phyloP scores from a whole-genome alignment of 2,329 filamentous ascomycete species.

The Xylaria sp. region DNA sequence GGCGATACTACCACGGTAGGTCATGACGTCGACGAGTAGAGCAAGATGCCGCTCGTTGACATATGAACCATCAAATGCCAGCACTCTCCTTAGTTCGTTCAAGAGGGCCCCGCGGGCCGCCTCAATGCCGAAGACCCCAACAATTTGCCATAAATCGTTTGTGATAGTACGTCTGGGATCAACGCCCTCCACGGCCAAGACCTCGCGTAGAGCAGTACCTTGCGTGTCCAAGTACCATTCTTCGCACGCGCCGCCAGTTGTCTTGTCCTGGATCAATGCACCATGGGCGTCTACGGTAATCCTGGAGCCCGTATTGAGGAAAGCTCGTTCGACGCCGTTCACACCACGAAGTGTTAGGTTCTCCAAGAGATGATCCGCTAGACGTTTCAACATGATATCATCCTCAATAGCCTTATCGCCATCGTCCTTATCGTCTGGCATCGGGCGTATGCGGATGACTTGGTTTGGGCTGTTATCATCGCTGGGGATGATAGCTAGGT shows the following conservation, averaged over 20 bases:
- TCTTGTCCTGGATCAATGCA: conserved; percentile 77
- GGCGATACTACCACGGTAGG: conserved; percentile 90
- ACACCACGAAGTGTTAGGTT: conserved; percentile 93
- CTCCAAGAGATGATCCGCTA: conserved; percentile 92
- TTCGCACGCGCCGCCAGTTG: conserved; percentile 76
- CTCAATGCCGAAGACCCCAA: conserved; percentile 96
- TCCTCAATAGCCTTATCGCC: conserved; percentile 74
- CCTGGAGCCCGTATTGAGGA: conserved; percentile 84
- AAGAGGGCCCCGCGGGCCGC: conserved; percentile 88
- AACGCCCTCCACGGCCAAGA: conserved; percentile 88
- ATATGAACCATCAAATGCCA: conserved; percentile 99
- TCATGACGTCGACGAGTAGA: conserved; percentile 97
- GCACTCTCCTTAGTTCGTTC: conserved; percentile 87
- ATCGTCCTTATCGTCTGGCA: conserved; percentile 78
- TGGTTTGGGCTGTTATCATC: conserved; percentile 98
- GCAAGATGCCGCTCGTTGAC: conserved; percentile 99
- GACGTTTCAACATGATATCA: conserved; percentile 90
- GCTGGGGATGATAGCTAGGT: conserved; percentile 93
- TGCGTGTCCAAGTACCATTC: conserved; percentile 98
- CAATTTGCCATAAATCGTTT: conserved; percentile 95
- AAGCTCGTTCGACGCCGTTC: conserved; percentile 86
- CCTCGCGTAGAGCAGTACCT: conserved; percentile 85
- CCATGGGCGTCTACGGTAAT: conserved; percentile 77
- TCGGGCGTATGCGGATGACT: conserved; percentile 90
- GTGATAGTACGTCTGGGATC: conserved; percentile 88